Conservation (phyloP, 805 yeast genomes). For the Yamadazyma sp. region DNA sequence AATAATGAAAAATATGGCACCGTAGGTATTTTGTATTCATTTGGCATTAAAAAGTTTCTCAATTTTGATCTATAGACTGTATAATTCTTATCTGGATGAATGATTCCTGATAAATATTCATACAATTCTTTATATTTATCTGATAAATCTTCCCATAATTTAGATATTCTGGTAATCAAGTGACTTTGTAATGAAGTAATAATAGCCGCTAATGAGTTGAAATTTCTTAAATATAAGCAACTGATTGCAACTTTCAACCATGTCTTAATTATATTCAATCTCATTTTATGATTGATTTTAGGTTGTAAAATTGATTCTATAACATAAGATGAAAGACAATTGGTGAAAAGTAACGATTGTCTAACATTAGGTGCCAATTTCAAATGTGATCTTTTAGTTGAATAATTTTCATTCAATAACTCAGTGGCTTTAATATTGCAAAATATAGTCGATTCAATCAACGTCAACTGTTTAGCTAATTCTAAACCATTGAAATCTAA, state of each 20-base stretch:
- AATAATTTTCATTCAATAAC: conserved; percentile 59
- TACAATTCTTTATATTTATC: conserved; percentile 60
- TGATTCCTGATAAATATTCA: conserved; percentile 61
- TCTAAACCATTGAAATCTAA: conserved; percentile 67
- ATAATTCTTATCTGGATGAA: conserved; percentile 75
- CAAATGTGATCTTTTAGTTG: conserved; percentile 55
- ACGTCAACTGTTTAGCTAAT: conserved; percentile 71
- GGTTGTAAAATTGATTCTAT: conserved; percentile 65
- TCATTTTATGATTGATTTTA: conserved; percentile 41
- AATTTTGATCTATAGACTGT: conserved; percentile 63
- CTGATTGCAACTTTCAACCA: conserved; percentile 78
- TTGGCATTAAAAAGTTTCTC: conserved; percentile 48
- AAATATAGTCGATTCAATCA: conserved; percentile 67
- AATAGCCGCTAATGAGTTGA: conserved; percentile 75
- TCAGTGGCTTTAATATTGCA: conserved; percentile 64
- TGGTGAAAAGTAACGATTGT: conserved; percentile 63
- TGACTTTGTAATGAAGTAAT: conserved; percentile 75
- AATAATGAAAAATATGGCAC: conserved; percentile 77
- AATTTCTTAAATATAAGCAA: conserved; percentile 69
- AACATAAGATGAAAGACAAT: conserved; percentile 68
- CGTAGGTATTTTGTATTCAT: conserved; percentile 54
- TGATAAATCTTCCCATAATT: conserved; percentile 56
- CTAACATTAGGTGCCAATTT: conserved; percentile 63
- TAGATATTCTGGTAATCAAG: conserved; percentile 58
- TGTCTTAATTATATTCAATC: conserved; percentile 54